These are phyloP conservation scores for Lactarius psammicola DNA, from an alignment of 768 basidiomycete genomes.

Conservation along the genomic window DNA sequence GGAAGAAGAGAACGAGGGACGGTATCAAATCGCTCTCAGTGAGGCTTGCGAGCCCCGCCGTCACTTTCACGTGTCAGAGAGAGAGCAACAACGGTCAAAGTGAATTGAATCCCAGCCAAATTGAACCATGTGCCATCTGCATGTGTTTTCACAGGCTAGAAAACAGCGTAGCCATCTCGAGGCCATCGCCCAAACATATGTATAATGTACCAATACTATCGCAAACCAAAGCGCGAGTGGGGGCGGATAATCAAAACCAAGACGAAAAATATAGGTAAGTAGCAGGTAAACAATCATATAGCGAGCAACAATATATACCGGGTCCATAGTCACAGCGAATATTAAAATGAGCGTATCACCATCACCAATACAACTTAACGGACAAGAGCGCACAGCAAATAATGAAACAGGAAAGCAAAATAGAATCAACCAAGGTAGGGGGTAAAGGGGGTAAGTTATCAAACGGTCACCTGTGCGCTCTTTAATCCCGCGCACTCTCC, in stretches of 20 bases:
- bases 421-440: too few species aligned
- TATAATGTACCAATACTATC: slow-evolving; percentile 28
- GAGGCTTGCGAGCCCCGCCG: background rate
- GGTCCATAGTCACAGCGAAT: slow-evolving; percentile 25
- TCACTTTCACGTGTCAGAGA: slow-evolving; percentile 26
- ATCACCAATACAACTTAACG: slow-evolving; percentile 19
- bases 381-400: slow-evolving; percentile 23
- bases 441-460: background rate
- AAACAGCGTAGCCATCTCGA: slow-evolving; percentile 15
- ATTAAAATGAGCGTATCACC: slow-evolving; percentile 23
- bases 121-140: background rate
- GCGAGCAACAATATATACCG: slow-evolving; percentile 27
- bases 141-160: slow-evolving; percentile 6
- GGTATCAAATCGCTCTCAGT: background rate
- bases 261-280: slow-evolving; percentile 16
- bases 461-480: slow-evolving; percentile 12
- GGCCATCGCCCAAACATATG: slow-evolving; percentile 27
- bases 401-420: slow-evolving; percentile 21
- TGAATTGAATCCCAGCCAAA: background rate
- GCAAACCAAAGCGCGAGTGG: slow-evolving; percentile 6
- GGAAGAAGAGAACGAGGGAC: background rate
- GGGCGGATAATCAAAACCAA: slow-evolving; percentile 14
- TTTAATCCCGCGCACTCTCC: slow-evolving; percentile 26
- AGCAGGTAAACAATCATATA: too few species aligned
- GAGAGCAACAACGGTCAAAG: background rate